Evolutionary conservation across 129 eudicot species (phyloP).

Genomic region (Pulicaria dysenterica): DNA sequence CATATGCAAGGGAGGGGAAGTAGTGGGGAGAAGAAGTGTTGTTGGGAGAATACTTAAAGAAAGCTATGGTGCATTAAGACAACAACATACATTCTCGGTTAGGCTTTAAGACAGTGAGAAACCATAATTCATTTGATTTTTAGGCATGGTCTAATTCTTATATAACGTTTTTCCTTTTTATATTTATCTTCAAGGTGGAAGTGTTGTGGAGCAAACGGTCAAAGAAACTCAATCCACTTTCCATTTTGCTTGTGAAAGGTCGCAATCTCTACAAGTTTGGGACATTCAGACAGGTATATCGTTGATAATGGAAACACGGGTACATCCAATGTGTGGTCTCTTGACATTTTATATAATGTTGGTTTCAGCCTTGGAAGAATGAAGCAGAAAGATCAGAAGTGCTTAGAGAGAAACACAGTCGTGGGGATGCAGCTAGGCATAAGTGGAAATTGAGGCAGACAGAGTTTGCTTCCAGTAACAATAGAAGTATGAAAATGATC

Average conservation of each 20-base stretch:
- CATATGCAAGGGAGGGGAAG: conserved; percentile 49
- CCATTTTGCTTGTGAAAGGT: conserved; percentile 78
- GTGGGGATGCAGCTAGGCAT: conserved; percentile 80
- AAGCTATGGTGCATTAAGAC: conserved; percentile 81
- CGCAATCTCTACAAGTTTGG: conserved; percentile 68
- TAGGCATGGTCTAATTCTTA: not conserved
- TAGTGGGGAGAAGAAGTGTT: conserved; percentile 61
- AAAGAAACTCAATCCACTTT: conserved; percentile 59
- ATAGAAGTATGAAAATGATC: conserved; percentile 28
- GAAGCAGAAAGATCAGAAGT: conserved; percentile 70
- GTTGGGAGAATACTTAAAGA: conserved; percentile 79
- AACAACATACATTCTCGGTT: conserved; percentile 91
- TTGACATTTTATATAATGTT: not conserved
- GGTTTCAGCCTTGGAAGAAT: conserved; percentile 63
- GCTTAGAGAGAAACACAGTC: conserved; percentile 73
- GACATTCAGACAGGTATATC: conserved; percentile 77
- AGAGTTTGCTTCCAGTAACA: conserved; percentile 18
- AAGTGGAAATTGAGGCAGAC: conserved; percentile 49
- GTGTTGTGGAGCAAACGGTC: conserved; percentile 74
- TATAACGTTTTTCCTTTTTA: not conserved
- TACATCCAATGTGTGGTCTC: not conserved
- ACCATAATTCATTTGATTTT: not conserved
- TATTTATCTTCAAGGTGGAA: conserved; percentile 54
- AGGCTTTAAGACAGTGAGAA: conserved; percentile 22
- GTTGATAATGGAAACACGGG: not conserved